Conservation (phyloP, 768 basidiomycete genomes). For the Hortiboletus campestris region DNA sequence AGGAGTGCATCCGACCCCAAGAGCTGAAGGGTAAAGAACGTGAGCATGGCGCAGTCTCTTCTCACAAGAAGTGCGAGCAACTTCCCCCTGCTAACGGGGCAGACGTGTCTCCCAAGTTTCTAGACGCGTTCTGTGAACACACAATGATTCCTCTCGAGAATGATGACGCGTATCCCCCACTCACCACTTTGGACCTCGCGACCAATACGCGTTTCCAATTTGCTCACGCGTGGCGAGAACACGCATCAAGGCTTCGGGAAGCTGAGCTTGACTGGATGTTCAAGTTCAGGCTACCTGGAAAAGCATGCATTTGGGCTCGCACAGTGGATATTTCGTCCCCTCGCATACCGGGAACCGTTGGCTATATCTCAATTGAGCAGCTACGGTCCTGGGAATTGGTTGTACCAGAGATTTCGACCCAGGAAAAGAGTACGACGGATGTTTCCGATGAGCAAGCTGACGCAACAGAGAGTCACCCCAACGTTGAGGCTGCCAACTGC, state of each 20-base stretch:
- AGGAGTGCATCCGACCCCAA: not conserved
- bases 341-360: constrained; percentile 5
- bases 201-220: constrained; percentile 27
- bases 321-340: not conserved
- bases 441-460: not conserved
- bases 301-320: constrained; percentile 1
- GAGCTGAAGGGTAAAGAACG: constrained; percentile 25
- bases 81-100: not conserved
- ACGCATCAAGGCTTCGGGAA: constrained; percentile 11
- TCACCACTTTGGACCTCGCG: constrained; percentile 13
- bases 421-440: not conserved
- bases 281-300: not conserved
- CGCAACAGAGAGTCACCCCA: not conserved
- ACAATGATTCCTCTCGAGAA: constrained; percentile 14
- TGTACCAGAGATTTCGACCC: not conserved
- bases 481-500: not conserved
- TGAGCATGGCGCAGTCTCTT: not conserved
- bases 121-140: constrained; percentile 13
- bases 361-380: constrained; percentile 9
- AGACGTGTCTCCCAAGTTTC: not conserved
- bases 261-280: constrained; percentile 5
- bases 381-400: constrained; percentile 18
- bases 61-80: not conserved
- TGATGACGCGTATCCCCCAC: constrained; percentile 16
- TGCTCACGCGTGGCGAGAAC: constrained; percentile 17